Evolutionary conservation across 2,329 filamentous ascomycete genomes (phyloP).

Genomic region (Botrytis fabae): DNA sequence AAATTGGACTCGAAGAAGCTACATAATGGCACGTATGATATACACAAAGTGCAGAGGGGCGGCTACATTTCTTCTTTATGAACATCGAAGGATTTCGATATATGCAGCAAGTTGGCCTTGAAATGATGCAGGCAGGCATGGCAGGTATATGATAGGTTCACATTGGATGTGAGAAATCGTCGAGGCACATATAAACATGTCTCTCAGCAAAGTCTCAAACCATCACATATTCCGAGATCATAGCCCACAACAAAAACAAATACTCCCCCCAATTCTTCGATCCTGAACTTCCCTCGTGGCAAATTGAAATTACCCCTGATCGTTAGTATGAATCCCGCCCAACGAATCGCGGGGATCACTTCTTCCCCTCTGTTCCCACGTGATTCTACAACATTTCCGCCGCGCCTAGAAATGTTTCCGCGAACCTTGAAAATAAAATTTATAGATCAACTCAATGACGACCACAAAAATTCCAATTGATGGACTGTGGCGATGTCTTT

Average conservation of each 20-base stretch:
- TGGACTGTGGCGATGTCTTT: slow-evolving; percentile 65
- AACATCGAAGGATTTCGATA: not conserved
- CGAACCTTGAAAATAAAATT: slow-evolving; percentile 12
- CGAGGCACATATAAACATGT: not conserved
- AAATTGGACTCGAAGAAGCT: slow-evolving; percentile 8
- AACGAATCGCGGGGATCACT: slow-evolving; percentile 5
- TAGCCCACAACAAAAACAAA: not conserved
- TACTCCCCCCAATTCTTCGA: not conserved
- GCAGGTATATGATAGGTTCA: slow-evolving; percentile 8
- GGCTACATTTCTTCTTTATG: not conserved
- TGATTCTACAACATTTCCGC: slow-evolving; percentile 8
- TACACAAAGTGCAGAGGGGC: not conserved
- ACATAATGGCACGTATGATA: slow-evolving; percentile 1
- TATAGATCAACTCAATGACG: slow-evolving; percentile 38
- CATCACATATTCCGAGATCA: not conserved
- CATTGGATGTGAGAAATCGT: not conserved
- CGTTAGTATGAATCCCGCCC: not conserved
- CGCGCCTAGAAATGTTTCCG: slow-evolving; percentile 11
- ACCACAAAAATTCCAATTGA: slow-evolving; percentile 47
- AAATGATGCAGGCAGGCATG: slow-evolving; percentile 10
- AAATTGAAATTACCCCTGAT: not conserved
- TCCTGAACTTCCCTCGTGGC: not conserved
- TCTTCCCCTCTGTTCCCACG: slow-evolving; percentile 11
- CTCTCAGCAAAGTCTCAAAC: slow-evolving; percentile 6
- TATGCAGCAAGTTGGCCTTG: not conserved